A percentile compares a stretch with the other conserved stretches of the same genome.
Conservation (phyloP, 768 basidiomycete species). For the Russula foetens region DNA sequence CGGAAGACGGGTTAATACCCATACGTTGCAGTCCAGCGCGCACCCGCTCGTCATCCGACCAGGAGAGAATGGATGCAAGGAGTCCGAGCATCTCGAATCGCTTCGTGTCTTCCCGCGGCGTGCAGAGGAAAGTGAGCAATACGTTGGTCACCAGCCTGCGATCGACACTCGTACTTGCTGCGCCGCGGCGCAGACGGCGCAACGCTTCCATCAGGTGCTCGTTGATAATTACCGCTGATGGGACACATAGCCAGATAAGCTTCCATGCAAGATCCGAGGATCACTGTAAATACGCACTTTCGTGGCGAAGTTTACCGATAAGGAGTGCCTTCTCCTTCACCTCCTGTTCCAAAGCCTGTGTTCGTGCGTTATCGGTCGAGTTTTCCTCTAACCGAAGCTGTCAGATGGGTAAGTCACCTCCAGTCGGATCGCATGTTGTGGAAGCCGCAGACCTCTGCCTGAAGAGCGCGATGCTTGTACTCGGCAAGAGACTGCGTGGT, state of each 20-base stretch:
- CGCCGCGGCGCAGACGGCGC: constrained; percentile 82
- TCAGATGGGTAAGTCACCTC: background rate
- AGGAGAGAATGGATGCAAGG: constrained; percentile 82
- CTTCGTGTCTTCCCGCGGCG: constrained; percentile 87
- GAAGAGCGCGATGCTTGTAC: constrained; percentile 79
- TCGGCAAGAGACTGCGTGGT: constrained; percentile 77
- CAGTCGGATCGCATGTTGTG: background rate
- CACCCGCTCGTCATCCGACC: constrained; percentile 87
- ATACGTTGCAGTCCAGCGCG: constrained; percentile 78
- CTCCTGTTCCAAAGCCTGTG: constrained; percentile 76
- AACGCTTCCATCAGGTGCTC: constrained; percentile 97
- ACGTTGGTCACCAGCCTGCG: constrained; percentile 91
- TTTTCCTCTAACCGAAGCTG: constrained; percentile 74
- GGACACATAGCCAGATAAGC: constrained; percentile 1
- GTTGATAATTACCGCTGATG: constrained; percentile 86
- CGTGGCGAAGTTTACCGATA: constrained; percentile 92
- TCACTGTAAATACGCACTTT: constrained; percentile 48
- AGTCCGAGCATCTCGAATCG: constrained; percentile 94
- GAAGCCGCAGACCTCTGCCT: constrained; percentile 60
- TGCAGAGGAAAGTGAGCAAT: constrained; percentile 80
- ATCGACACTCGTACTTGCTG: constrained; percentile 84
- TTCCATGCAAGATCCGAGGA: background rate
- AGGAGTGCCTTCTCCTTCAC: constrained; percentile 93
- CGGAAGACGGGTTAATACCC: constrained; percentile 20
- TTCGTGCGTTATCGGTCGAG: constrained; percentile 53